Evolutionary conservation across 805 yeast genomes (phyloP), one percentile per base, ranked within the genome.

Genomic region (Metschnikowia chrysomelidarum): DNA sequence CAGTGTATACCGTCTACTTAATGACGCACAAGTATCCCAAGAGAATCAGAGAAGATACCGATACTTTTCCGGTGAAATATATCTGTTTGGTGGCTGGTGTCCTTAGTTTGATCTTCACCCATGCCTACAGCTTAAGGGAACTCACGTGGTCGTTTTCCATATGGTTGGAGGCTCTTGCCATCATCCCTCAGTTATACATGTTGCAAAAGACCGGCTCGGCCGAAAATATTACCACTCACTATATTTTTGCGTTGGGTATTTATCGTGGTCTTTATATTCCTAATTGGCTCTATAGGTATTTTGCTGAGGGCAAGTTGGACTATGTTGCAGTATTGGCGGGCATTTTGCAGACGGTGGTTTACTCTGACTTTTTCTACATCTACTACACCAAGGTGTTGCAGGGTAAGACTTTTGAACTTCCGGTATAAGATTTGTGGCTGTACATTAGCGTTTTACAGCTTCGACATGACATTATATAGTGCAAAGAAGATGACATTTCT

Each of bases 281-380:
- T 46, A 93, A 91, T 63, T 93, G 98, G 98, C 58, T 88, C 47
- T 93, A 88, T 73, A 78, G 97, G 59, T 87, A 81, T 64, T 64
- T 64, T 42, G 60, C 72, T 9, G 91, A 84, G 46, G 74, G 69
- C 16, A 68, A 71, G 45, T 67, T 82, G 38, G 96, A 88, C 53
- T 73, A 72, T 45, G 69, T 89, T 36, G 74, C 95, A 2, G 67
- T 91, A 7, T 52, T 75, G 14, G 82, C 97, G 0, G 98, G 98
- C 16, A 43, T 93, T 21, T 59, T 87, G 25, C 98, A 93, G 67
- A 87, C 97, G 0, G 66, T 78, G 38, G 64, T 93, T 21, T 93
- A 93, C 65, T 87, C 97, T 2, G 98, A 93, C 65, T 93, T 93
- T 71, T 93, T 93, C 67, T 93, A 87, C 65, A 73, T 93, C 46